Evolutionary conservation across 495 filamentous ascomycete genomes (phyloP).

Genomic region (Neurospora intermedia): DNA sequence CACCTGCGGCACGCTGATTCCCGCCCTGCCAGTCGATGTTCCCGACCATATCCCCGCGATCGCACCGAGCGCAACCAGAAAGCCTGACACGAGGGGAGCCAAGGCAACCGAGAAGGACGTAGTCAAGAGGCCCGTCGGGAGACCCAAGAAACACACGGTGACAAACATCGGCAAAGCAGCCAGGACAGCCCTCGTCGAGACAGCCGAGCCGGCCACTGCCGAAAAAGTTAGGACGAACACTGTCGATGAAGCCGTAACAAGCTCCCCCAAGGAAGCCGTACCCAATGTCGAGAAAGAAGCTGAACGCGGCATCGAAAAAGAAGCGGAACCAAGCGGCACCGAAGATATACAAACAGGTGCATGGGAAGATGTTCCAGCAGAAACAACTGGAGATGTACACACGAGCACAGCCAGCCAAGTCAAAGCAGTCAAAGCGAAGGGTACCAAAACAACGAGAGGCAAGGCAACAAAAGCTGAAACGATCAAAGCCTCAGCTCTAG

Average conservation of each 20-base stretch:
- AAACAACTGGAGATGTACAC: not conserved
- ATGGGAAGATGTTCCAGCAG: not conserved
- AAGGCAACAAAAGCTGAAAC: not conserved
- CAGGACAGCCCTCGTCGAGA: not conserved
- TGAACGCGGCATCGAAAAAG: not conserved
- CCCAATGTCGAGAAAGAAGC: not conserved
- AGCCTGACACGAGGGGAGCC: not conserved
- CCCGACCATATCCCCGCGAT: not conserved
- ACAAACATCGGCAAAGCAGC: not conserved
- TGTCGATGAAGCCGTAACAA: not conserved
- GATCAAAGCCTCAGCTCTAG: conserved; percentile 13
- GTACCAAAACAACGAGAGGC: not conserved
- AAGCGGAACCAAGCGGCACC: not conserved
- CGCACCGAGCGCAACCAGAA: not conserved
- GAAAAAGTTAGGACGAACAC: not conserved
- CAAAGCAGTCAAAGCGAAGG: not conserved
- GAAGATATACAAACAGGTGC: not conserved
- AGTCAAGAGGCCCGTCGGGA: not conserved
- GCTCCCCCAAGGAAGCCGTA: not conserved
- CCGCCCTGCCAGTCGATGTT: not conserved
- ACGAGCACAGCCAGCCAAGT: not conserved
- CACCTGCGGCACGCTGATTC: not conserved
- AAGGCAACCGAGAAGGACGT: not conserved
- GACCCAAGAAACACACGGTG: not conserved
- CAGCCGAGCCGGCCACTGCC: not conserved